phyloP scores from a whole-genome alignment of 148 eudicot species.

The Chenopodium album region DNA sequence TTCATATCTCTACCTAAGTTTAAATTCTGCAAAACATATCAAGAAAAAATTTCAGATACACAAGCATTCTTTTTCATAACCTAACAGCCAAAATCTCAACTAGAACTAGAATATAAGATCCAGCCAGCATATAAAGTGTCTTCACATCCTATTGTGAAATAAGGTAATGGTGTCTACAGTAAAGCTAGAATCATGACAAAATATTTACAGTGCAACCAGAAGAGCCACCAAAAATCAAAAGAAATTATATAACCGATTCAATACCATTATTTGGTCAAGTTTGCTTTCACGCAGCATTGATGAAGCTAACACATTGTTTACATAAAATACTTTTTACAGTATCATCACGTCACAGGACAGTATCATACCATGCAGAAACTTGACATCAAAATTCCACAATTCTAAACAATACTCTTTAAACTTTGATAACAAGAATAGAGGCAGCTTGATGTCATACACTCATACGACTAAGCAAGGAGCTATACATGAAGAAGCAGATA shows the following conservation, averaged over 20 bases:
- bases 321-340: not conserved
- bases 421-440: not conserved
- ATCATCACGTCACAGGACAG: not conserved
- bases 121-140: not conserved
- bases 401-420: too few relatives aligned
- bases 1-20: not conserved
- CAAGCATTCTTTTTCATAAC: not conserved
- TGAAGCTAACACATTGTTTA: not conserved
- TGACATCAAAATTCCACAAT: not conserved
- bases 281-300: not conserved
- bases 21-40: not conserved
- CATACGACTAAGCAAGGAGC: not conserved
- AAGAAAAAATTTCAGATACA: not conserved
- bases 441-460: not conserved
- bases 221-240: not conserved
- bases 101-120: not conserved
- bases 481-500: too few relatives aligned
- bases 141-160: not conserved
- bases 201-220: not conserved
- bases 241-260: not conserved
- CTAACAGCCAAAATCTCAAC: not conserved
- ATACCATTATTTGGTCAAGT: not conserved
- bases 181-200: not conserved
- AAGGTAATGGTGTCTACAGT: not conserved
- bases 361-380: not conserved